Percentiles rank a stretch among this genome's conserved stretches.
Conservation (phyloP, 352 stramenopile genomes). For the Bremia lactucae region DNA sequence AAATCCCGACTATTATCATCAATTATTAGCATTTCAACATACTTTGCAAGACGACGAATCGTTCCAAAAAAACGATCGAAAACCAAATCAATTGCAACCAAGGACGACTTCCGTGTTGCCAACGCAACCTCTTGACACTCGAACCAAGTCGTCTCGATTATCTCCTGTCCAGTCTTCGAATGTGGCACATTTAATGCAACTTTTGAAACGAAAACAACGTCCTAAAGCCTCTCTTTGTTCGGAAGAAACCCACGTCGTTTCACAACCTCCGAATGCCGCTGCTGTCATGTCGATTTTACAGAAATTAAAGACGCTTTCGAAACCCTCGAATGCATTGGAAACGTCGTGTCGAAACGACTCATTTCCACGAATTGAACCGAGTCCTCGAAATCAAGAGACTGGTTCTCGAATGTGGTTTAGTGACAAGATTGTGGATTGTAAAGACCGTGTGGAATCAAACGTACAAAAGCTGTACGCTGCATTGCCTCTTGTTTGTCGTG, state of each 20-base stretch:
- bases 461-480: conserved; percentile 80
- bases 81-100: no score
- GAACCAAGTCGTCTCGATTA: not conserved
- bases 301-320: conserved; percentile 58
- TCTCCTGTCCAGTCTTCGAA: conserved; percentile 47
- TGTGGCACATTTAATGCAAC: conserved; percentile 70
- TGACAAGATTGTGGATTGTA: conserved; percentile 71
- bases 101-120: no score
- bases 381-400: conserved; percentile 19
- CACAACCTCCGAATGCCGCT: conserved; percentile 41
- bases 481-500: conserved; percentile 66
- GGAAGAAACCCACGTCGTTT: conserved; percentile 55
- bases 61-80: no score
- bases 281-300: conserved; percentile 82
- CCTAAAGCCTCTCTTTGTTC: conserved; percentile 9
- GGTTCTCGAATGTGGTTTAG: conserved; percentile 81
- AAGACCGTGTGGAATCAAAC: conserved; percentile 77
- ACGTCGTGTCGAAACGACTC: conserved; percentile 2
- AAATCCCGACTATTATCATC: conserved; percentile 78
- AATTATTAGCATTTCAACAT: conserved; percentile 60
- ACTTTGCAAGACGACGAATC: conserved; percentile 15
- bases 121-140: not conserved
- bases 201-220: conserved; percentile 65
- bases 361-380: conserved; percentile 6
- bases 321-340: no score